A percentile compares a stretch with the other conserved stretches of the same genome.
These are phyloP conservation scores for Candida broadrunensis DNA, from an alignment of 805 yeast species.

Conservation along the genomic window DNA sequence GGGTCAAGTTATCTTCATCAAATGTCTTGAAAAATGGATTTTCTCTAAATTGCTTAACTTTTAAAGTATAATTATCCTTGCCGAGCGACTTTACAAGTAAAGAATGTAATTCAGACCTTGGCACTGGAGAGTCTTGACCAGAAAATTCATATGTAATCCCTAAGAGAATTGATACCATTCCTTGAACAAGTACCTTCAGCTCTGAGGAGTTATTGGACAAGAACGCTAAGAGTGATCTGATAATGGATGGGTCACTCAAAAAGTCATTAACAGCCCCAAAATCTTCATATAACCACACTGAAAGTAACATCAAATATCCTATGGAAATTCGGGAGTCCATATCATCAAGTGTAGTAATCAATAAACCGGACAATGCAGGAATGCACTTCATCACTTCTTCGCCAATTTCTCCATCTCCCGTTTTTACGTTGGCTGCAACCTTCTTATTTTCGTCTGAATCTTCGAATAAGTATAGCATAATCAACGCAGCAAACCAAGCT, in stretches of 20 bases:
- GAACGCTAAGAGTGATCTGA: conserved; percentile 67
- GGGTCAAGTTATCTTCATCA: conserved; percentile 46
- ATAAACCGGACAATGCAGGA: conserved; percentile 74
- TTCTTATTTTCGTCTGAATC: conserved; percentile 49
- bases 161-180: conserved; percentile 65
- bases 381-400: conserved; percentile 71
- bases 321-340: conserved; percentile 73
- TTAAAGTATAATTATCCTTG: conserved; percentile 70
- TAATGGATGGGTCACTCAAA: conserved; percentile 60
- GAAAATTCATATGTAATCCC: conserved; percentile 83
- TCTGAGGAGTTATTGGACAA: conserved; percentile 49
- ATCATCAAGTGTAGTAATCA: conserved; percentile 59
- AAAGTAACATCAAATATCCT: conserved; percentile 72
- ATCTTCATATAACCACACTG: conserved; percentile 78
- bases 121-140: conserved; percentile 55
- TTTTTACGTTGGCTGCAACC: conserved; percentile 44
- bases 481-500: conserved; percentile 75
- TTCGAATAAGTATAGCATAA: conserved; percentile 61
- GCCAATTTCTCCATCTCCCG: conserved; percentile 58
- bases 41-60: conserved; percentile 70
- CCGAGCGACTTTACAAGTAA: conserved; percentile 74
- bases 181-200: conserved; percentile 56
- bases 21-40: conserved; percentile 52
- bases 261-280: conserved; percentile 72
- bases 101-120: conserved; percentile 58